Base-by-base conservation (phyloP, 306 rosid genomes). In the Casuarina cunninghamiana region DNA sequence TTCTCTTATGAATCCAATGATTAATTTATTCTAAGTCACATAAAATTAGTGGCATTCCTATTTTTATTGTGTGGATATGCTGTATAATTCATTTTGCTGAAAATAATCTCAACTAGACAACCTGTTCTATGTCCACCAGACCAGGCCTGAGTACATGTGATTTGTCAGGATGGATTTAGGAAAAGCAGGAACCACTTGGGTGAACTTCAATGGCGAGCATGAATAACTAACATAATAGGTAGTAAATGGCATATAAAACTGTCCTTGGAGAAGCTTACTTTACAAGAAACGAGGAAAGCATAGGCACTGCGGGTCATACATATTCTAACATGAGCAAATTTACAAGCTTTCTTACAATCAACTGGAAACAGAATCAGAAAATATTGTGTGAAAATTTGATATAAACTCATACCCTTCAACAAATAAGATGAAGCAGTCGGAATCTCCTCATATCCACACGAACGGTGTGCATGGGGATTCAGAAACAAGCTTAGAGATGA, bases 291-390 rank as follows among this genome's bases (percentile, higher is more conserved):
- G 71, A 74, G 72, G 69, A 79, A 76, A 54, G 19, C 77, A 78
- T 45, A 5, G 13, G 75, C 62, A 81, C 41, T 46, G 53, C 46
- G 74, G 74, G 67, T 65, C 76, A 41, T 71, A 79, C 79, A 68
- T 61, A 65, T 69, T 55, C 72, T 74, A 78, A 54, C 75, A 66
- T n/a, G 41, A 65, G 7, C 67, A 73, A 75, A 74, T 78, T 78
- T 84, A 84, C 81, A 73, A 75, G 54, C 81, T 78, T 78, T 79
- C 82, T 77, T 77, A 84, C 89, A 78, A 78, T 78, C 89, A 82
- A 68, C 53, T 65, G 50, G 76, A 85, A 79, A 76, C 80, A 73
- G 54, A 81, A 55, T 71, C 70, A 79, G 80, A 81, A 67, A 60
- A 76, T 65, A 79, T 37, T 69, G 76, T 5, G 13, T 55, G 54